Conservation (phyloP, 2,329 filamentous ascomycete genomes). For the Ophiosphaerella narmari region DNA sequence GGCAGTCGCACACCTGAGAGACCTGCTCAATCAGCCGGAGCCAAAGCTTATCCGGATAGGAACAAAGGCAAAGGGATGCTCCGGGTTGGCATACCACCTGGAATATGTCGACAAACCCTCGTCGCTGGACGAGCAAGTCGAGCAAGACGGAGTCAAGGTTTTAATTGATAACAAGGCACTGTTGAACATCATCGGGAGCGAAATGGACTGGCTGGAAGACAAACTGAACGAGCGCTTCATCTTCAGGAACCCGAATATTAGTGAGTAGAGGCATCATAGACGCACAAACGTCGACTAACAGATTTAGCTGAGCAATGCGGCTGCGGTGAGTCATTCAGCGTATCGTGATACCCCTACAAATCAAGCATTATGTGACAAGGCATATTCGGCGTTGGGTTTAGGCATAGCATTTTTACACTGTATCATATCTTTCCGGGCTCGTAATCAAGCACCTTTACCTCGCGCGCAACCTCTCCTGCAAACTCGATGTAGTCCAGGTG, state of each 20-base stretch:
- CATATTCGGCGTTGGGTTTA: conserved; percentile 27
- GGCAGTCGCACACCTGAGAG: conserved; percentile 78
- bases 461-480: conserved; percentile 55
- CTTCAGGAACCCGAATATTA: conserved; percentile 97
- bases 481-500: conserved; percentile 65
- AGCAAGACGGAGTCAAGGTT: conserved; percentile 95
- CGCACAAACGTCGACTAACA: conserved; percentile 23
- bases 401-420: conserved; percentile 16
- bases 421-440: conserved; percentile 55
- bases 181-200: conserved; percentile 96
- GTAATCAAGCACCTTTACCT: conserved; percentile 66
- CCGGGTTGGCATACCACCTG: conserved; percentile 87
- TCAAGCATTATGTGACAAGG: conserved; percentile 37
- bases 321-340: conserved; percentile 90
- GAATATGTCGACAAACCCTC: conserved; percentile 94
- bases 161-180: conserved; percentile 96
- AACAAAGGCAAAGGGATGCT: conserved; percentile 92
- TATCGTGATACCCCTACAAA: conserved; percentile 43
- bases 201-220: conserved; percentile 99
- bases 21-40: conserved; percentile 79
- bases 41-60: conserved; percentile 94
- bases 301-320: conserved; percentile 89
- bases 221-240: conserved; percentile 91
- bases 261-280: conserved; percentile 62
- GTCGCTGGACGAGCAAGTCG: conserved; percentile 86